Percentiles rank a stretch among this genome's conserved stretches.
phyloP scores from a whole-genome alignment of 768 basidiomycete species.

The Boletus sp. region DNA sequence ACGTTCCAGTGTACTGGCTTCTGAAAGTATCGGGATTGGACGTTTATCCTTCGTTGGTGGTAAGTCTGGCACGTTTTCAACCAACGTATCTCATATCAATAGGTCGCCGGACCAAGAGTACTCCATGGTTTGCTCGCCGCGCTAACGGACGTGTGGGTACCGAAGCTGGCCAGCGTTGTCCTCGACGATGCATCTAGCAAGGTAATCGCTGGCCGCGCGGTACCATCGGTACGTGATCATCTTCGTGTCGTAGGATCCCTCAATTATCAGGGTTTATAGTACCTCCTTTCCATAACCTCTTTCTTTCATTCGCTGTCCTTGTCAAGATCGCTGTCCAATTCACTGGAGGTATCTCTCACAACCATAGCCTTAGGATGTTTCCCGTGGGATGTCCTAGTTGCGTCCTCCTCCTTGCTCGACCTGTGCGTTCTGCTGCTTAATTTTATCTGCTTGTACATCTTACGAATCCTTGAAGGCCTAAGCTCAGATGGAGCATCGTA shows the following conservation, averaged over 20 bases:
- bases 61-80: conserved; percentile 37
- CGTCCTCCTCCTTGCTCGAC: conserved; percentile 21
- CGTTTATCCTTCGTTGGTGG: conserved; percentile 50
- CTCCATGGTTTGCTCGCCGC: conserved; percentile 77
- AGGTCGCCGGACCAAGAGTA: conserved; percentile 75
- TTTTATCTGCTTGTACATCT: conserved; percentile 18
- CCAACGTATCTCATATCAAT: background rate
- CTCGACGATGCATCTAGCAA: conserved; percentile 52
- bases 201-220: conserved; percentile 27
- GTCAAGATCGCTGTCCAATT: conserved; percentile 89
- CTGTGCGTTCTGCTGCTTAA: conserved; percentile 10
- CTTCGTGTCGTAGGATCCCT: background rate
- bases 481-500: conserved; percentile 36
- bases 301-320: conserved; percentile 84
- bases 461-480: conserved; percentile 32
- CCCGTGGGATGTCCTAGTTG: conserved; percentile 57
- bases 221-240: conserved; percentile 56
- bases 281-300: conserved; percentile 77
- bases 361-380: conserved; percentile 74
- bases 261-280: conserved; percentile 39
- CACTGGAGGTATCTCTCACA: conserved; percentile 84
- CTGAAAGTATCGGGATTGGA: conserved; percentile 59
- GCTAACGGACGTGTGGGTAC: conserved; percentile 73
- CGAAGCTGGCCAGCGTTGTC: conserved; percentile 53
- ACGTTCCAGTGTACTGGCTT: conserved; percentile 73